Base-by-base conservation (phyloP, 164 flowering plant species). In the Annona cherimola region DNA sequence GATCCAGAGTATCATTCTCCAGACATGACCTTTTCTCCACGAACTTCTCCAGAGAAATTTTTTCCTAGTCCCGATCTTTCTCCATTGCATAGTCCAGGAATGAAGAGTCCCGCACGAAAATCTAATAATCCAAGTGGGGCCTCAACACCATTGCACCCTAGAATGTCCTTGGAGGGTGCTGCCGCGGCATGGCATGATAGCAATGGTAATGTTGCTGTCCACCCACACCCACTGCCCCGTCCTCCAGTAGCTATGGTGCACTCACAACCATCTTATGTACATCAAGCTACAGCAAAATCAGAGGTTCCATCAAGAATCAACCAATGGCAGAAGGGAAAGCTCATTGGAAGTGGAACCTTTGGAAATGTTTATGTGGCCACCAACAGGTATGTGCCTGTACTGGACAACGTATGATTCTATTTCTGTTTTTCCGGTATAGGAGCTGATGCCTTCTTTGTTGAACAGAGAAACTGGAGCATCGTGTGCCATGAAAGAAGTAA, bases 401-500 rank as follows among this genome's bases (percentile, higher is more conserved):
- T 41, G 65, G 16, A 41, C 14, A 46, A 26, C 4, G 57, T 70
- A 61, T 45, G 65, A 40, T 35, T 65, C 12, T 68, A 61, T 14
- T 65, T 74, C n/a, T 35, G 72, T 60, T 70, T 6, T 42, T 60
- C 66, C 20, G 1, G 35, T 26, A 26, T 8, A 3, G 1, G 65
- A 0, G 14, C 45, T 65, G 69, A 75, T 61, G 41, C 3, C 16
- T 2, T 72, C 5, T 67, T 76, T 4, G 26, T 67, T 72, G 42
- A n/a, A 79, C 84, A 94, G 97, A 67, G 88, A 87, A 82, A 89
- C 93, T 73, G 98, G 96, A 68, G 98, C 97, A 50, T 76, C 86
- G 19, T 94, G 97, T 85, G 97, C 99, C 5, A 92, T 94, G 95
- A 94, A 94, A 85, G 99, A 92, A 81, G 99, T 92, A 45, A 89